Percentiles rank a stretch among this genome's conserved stretches.
Conservation (phyloP, 2,329 filamentous ascomycete genomes). For the Ceratocystis papillata region DNA sequence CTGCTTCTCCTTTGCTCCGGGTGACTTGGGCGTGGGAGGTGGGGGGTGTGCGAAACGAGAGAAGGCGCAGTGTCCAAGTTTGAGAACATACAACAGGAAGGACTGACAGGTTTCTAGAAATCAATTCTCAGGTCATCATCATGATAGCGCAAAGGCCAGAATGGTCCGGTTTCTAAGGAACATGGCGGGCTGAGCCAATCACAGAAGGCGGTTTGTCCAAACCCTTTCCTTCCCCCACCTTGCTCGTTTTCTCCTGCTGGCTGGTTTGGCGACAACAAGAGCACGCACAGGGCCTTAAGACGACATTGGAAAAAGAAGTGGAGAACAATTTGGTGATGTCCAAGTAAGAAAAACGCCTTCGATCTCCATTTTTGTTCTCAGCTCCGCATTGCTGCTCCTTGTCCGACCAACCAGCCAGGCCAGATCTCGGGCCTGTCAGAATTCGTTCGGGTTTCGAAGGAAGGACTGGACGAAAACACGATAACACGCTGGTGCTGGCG, state of each 20-base stretch:
- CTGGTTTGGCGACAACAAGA: neutral
- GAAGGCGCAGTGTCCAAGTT: neutral
- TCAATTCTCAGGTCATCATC: neutral
- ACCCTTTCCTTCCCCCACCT: neutral
- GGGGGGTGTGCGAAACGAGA: neutral
- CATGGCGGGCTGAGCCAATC: neutral
- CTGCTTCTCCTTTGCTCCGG: neutral
- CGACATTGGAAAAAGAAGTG: neutral
- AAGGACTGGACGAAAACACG: neutral
- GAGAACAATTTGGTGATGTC: neutral
- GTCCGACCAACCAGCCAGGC: too few species aligned
- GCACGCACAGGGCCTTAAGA: neutral
- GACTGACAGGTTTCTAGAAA: conserved; percentile 7
- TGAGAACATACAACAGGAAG: neutral
- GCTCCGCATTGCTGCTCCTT: too few species aligned
- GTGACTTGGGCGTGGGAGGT: neutral
- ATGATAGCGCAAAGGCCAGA: neutral
- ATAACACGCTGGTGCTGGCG: neutral
- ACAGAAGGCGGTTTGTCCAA: neutral
- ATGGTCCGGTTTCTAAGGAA: neutral
- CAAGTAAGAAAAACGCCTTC: too few species aligned
- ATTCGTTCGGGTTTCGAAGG: neutral
- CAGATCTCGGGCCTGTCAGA: too few species aligned
- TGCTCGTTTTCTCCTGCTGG: neutral
- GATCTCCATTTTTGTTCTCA: too few species aligned